Conservation (phyloP, 352 stramenopile species). For the Phytophthora pini region DNA sequence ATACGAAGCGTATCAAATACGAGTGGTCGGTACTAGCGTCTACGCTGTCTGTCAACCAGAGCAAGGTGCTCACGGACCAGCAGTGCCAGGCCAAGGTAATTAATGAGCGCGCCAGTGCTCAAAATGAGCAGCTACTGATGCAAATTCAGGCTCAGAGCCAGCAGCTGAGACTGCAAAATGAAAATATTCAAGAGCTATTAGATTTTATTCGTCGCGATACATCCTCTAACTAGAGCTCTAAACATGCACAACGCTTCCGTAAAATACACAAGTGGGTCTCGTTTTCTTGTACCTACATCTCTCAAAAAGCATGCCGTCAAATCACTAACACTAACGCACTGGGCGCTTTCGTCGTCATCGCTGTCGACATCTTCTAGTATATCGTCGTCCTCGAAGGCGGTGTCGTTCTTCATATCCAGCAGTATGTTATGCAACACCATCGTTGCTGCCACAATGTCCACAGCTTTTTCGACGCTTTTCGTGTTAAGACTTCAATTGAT, state of each 20-base stretch:
- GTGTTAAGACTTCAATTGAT: not conserved
- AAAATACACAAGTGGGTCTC: not conserved
- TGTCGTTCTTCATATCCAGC: not conserved
- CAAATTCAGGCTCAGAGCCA: not conserved
- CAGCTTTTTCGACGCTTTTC: not conserved
- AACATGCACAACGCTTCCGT: not conserved
- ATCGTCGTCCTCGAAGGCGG: not conserved
- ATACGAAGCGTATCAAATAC: not conserved
- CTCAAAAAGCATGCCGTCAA: not conserved
- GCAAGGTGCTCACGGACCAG: not conserved
- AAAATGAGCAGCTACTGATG: not conserved
- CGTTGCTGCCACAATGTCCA: not conserved
- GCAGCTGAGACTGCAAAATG: not conserved
- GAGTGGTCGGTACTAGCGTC: not conserved
- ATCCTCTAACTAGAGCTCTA: too few relatives aligned
- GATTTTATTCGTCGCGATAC: too few relatives aligned
- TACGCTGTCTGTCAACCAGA: not conserved
- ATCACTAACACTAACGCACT: too few relatives aligned
- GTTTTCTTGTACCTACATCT: not conserved
- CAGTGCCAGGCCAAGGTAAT: not conserved
- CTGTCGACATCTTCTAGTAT: too few relatives aligned
- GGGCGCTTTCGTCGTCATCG: too few relatives aligned
- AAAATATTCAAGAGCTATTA: not conserved
- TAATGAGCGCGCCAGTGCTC: not conserved
- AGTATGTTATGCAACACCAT: not conserved